Evolutionary conservation across 108 stramenopile genomes (phyloP).

Genomic region (Stephanodiscus triporus): DNA sequence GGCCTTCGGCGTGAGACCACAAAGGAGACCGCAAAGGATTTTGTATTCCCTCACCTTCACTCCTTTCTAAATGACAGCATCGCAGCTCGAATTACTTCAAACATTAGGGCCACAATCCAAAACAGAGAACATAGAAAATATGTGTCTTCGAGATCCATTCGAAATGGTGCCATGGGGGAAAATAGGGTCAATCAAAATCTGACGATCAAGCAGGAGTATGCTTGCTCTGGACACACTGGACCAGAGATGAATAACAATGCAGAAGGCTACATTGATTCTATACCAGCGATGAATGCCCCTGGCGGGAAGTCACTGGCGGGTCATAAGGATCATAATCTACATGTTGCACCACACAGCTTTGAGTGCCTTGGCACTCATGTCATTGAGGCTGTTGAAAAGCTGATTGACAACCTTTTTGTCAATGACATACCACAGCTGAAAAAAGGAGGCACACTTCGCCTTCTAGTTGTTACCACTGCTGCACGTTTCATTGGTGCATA

Average conservation of each 20-base stretch:
- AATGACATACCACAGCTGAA: constrained; percentile 5
- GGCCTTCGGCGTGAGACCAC: constrained; percentile 11
- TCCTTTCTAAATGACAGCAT: constrained; percentile 4
- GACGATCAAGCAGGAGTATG: constrained; percentile 15
- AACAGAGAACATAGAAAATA: neutral
- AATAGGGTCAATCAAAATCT: constrained; percentile 7
- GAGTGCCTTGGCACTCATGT: neutral
- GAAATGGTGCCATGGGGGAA: constrained; percentile 12
- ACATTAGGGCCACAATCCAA: constrained; percentile 1
- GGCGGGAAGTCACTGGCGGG: constrained; percentile 13
- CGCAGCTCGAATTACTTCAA: neutral
- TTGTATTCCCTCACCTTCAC: constrained; percentile 5
- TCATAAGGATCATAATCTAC: neutral
- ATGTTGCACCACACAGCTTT: neutral
- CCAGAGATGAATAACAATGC: constrained; percentile 13
- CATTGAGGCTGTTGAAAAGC: neutral
- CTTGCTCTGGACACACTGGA: constrained; percentile 16
- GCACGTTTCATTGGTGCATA: constrained; percentile 13
- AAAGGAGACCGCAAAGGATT: constrained; percentile 1
- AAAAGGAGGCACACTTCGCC: neutral
- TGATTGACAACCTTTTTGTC: constrained; percentile 7
- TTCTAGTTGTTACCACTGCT: neutral
- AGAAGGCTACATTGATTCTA: constrained; percentile 20
- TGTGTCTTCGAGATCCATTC: neutral
- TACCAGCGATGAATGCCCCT: constrained; percentile 17